These are phyloP conservation scores for Effrenium voratum DNA, from an alignment of 73 alveolate species.

Conservation along the genomic window DNA sequence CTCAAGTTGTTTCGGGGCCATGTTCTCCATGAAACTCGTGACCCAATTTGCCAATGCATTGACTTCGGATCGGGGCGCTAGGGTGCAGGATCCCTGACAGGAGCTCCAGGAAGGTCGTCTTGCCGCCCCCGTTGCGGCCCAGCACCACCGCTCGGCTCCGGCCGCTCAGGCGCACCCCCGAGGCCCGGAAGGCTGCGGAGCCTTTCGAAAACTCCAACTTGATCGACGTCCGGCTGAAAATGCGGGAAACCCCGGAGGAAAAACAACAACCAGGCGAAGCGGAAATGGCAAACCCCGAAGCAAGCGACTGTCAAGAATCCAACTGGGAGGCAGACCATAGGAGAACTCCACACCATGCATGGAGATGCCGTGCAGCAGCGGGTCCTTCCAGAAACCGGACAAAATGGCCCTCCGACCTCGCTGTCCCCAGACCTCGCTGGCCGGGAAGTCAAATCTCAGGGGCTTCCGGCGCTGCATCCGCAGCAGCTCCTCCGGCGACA, in stretches of 20 bases:
- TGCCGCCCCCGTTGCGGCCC: slow-evolving; percentile 11
- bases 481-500: background rate
- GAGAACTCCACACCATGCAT: slow-evolving; percentile 4
- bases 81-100: background rate
- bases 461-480: slow-evolving; percentile 47
- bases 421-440: background rate
- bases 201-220: too few relatives aligned
- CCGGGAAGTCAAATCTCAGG: slow-evolving; percentile 5
- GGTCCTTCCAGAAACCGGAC: background rate
- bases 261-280: too few relatives aligned
- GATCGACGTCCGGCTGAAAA: too few relatives aligned
- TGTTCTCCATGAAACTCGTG: too few relatives aligned
- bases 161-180: slow-evolving; percentile 3
- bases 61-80: too few relatives aligned
- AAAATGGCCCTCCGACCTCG: background rate
- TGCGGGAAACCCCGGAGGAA: too few relatives aligned
- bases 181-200: too few relatives aligned
- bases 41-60: too few relatives aligned
- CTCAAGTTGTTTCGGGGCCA: too few relatives aligned
- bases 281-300: too few relatives aligned
- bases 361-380: background rate
- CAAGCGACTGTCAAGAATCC: too few relatives aligned
- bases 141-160: background rate
- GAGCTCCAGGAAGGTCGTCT: slow-evolving; percentile 9
- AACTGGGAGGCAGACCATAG: too few relatives aligned